A percentile compares a stretch with the other conserved stretches of the same genome.
phyloP scores from a whole-genome alignment of 1,284 basidiomycete genomes.

The Pseudozyma flocculosa region DNA sequence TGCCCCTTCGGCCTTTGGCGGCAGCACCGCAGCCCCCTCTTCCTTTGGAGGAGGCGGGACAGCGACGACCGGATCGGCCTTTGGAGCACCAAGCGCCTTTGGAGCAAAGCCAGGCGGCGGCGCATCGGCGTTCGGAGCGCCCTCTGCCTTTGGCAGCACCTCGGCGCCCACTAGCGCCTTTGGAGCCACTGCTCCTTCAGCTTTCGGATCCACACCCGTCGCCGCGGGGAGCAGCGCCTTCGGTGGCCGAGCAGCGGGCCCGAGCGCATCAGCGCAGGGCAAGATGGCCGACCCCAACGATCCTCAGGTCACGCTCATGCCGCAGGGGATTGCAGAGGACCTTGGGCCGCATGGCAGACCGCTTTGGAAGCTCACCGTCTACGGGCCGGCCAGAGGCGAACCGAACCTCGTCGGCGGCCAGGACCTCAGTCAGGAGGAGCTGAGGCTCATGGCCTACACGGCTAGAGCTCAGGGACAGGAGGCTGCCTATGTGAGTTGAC shows the following conservation, averaged over 20 bases:
- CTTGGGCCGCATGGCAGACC: constrained; percentile 61
- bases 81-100: neutral
- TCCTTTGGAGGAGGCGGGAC: neutral
- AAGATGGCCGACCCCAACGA: constrained; percentile 24
- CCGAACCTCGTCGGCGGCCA: constrained; percentile 69
- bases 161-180: neutral
- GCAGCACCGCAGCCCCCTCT: neutral
- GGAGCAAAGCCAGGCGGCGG: too few species aligned
- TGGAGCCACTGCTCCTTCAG: constrained; percentile 5
- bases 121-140: constrained; percentile 18
- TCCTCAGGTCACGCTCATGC: constrained; percentile 25
- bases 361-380: constrained; percentile 77
- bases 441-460: constrained; percentile 60
- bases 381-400: constrained; percentile 75
- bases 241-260: neutral
- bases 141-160: constrained; percentile 1
- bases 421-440: constrained; percentile 78
- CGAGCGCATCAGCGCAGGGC: neutral
- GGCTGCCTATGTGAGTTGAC: constrained; percentile 9
- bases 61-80: neutral
- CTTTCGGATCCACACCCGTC: constrained; percentile 12
- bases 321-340: constrained; percentile 25
- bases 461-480: constrained; percentile 26
- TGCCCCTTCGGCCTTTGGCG: constrained; percentile 11
- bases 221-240: neutral